These are phyloP conservation scores for Trichoderma gracile DNA, from an alignment of 2,329 filamentous ascomycete genomes.

Conservation along the genomic window DNA sequence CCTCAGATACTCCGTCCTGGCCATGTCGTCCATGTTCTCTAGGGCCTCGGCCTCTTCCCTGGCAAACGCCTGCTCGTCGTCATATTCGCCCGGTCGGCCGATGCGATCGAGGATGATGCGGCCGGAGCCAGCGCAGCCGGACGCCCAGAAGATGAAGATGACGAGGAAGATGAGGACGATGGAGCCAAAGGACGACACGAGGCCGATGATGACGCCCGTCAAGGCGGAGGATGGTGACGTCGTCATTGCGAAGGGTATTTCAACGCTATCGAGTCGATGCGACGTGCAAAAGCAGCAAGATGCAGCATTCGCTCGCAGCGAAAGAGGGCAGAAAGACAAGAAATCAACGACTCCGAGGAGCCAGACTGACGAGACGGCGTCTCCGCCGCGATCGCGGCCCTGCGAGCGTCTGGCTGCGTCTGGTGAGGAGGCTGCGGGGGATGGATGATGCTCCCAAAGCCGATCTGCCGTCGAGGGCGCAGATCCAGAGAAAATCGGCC, in stretches of 20 bases:
- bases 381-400: constrained; percentile 26
- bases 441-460: constrained; percentile 12
- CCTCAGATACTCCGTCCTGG: constrained; percentile 84
- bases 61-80: constrained; percentile 93
- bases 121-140: constrained; percentile 67
- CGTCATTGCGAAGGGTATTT: constrained; percentile 34
- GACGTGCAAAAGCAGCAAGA: constrained; percentile 1
- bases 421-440: constrained; percentile 18
- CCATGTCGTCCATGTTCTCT: constrained; percentile 92
- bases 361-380: constrained; percentile 22
- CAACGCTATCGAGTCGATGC: constrained; percentile 10
- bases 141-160: constrained; percentile 90
- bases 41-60: constrained; percentile 93
- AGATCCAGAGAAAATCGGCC: not conserved
- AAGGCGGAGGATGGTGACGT: constrained; percentile 49
- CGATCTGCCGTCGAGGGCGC: constrained; percentile 12
- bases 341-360: constrained; percentile 17
- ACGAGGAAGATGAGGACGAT: constrained; percentile 80
- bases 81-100: constrained; percentile 90
- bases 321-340: not conserved
- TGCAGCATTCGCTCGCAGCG: constrained; percentile 20
- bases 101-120: constrained; percentile 92
- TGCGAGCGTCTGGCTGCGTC: constrained; percentile 6
- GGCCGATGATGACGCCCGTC: constrained; percentile 87
- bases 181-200: constrained; percentile 91